Base-by-base conservation (phyloP, 805 yeast species). In the Pichia manshurica region DNA sequence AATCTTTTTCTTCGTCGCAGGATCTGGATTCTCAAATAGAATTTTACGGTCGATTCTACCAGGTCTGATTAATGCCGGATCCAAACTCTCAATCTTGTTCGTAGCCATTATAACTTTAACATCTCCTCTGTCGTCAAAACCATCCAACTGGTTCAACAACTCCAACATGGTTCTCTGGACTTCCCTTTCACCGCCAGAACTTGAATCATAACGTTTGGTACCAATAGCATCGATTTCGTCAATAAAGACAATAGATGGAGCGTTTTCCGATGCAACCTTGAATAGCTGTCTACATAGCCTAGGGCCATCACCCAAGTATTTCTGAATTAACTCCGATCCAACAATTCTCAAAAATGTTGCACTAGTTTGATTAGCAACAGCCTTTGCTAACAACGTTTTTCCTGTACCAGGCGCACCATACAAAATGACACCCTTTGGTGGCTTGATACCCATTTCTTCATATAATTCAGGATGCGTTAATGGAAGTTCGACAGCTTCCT, bases 221-320 rank as follows among this genome's bases (percentile, higher is more conserved):
- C 99, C 99, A 64, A 93, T 93, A 39, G 99, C 98, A 69, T 93
- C 99, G 62, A 93, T 91, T 72, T 93, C 99, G 71, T 93, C 99
- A 56, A 93, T 93, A 62, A 93, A 93, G 33, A 93, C 96, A 70
- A 93, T 93, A n/a, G 96, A 83, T 34, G 99, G 99, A 0, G 99
- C 96, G 66, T 89, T 84, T 55, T 93, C 99, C 22, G 90, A 93
- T 2, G 99, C 99, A 42, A 89, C 87, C 68, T 90, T 95, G 76
- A 93, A 93, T 50, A 93, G 81, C 61, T 95, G 97, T 64, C 99
- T 77, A 65, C 88, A 82, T 59, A 93, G 76, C 58, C 97, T 79
- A 46, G 99, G 98, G 50, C 99, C 99, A 66, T 93, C 99, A 64
- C 99, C 99, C 28, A 95, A 73, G 63, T 93, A 93, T 66, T 93